Conservation (phyloP, 192 early-diverging fungal species). For the Podila verticillata region DNA sequence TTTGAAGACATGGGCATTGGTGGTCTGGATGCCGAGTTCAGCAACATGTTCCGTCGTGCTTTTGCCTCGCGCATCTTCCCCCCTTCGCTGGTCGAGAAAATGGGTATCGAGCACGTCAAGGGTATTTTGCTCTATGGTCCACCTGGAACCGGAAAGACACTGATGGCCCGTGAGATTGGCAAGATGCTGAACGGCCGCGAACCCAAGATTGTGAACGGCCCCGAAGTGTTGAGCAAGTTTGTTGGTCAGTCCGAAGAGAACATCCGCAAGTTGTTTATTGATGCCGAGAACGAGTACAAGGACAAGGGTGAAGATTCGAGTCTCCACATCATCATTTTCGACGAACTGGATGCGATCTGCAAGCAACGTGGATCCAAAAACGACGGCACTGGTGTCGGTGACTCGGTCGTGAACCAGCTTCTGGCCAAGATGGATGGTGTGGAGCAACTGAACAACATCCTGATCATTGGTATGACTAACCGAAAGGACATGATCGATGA, state of each 20-base stretch:
- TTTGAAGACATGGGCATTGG: constrained; percentile 99
- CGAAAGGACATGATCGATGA: constrained; percentile 98
- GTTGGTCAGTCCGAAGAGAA: constrained; percentile 98
- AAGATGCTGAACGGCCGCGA: constrained; percentile 98
- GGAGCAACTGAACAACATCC: constrained; percentile 97
- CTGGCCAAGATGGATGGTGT: constrained; percentile 99
- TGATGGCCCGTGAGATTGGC: constrained; percentile 98
- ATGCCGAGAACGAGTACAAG: constrained; percentile 96
- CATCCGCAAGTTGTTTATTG: constrained; percentile 94
- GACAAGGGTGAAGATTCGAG: constrained; percentile 88
- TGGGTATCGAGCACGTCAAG: constrained; percentile 98
- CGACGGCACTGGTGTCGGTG: constrained; percentile 94
- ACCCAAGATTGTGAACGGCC: constrained; percentile 95
- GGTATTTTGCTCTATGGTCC: constrained; percentile 92
- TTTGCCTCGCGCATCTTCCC: constrained; percentile 98
- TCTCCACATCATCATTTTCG: constrained; percentile 98
- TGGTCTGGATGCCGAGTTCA: constrained; percentile 94
- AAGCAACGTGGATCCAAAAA: constrained; percentile 94
- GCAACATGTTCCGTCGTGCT: constrained; percentile 93
- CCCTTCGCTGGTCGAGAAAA: constrained; percentile 88
- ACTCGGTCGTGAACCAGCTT: constrained; percentile 97
- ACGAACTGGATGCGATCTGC: constrained; percentile 99
- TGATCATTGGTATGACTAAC: constrained; percentile 99
- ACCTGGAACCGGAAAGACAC: constrained; percentile 97
- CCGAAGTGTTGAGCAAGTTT: constrained; percentile 95